Percentiles rank a stretch among this genome's conserved stretches.
Evolutionary conservation across 2,329 filamentous ascomycete species (phyloP).

Genomic region (Calonectria multiphialidica): DNA sequence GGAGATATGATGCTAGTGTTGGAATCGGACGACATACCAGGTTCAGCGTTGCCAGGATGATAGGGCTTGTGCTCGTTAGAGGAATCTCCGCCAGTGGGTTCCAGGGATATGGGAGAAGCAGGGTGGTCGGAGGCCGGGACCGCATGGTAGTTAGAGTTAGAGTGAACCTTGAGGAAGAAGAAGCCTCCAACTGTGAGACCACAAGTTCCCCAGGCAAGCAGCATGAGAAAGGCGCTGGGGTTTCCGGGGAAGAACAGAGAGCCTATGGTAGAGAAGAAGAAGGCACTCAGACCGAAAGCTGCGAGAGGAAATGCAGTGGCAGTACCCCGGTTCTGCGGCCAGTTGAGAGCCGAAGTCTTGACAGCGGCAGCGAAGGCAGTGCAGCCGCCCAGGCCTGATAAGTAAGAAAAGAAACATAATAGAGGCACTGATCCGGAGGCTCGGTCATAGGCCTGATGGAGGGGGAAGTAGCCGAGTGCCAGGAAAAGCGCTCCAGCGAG

Average conservation of each 20-base stretch:
- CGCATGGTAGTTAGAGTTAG: slow-evolving; percentile 69
- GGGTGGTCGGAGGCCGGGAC: slow-evolving; percentile 55
- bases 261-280: slow-evolving; percentile 91
- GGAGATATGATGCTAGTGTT: slow-evolving; percentile 47
- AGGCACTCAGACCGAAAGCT: slow-evolving; percentile 93
- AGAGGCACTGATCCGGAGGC: slow-evolving; percentile 70
- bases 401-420: slow-evolving; percentile 86
- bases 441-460: slow-evolving; percentile 81
- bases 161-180: slow-evolving; percentile 86
- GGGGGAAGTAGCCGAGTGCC: slow-evolving; percentile 85
- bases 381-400: slow-evolving; percentile 90
- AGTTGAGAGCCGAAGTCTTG: slow-evolving; percentile 90
- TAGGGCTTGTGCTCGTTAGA: slow-evolving; percentile 56
- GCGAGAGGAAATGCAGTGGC: slow-evolving; percentile 94
- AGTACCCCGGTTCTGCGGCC: slow-evolving; percentile 90
- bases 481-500: slow-evolving; percentile 80
- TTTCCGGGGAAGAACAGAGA: slow-evolving; percentile 84
- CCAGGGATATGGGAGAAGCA: slow-evolving; percentile 40
- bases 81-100: slow-evolving; percentile 55
- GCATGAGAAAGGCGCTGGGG: slow-evolving; percentile 82
- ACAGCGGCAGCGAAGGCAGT: slow-evolving; percentile 90
- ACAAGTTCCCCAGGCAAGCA: slow-evolving; percentile 85
- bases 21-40: slow-evolving; percentile 70
- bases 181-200: slow-evolving; percentile 80
- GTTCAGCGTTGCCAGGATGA: slow-evolving; percentile 63